These are phyloP conservation scores for Boletus rubescentipes DNA, from an alignment of 768 basidiomycete species.

Conservation along the genomic window DNA sequence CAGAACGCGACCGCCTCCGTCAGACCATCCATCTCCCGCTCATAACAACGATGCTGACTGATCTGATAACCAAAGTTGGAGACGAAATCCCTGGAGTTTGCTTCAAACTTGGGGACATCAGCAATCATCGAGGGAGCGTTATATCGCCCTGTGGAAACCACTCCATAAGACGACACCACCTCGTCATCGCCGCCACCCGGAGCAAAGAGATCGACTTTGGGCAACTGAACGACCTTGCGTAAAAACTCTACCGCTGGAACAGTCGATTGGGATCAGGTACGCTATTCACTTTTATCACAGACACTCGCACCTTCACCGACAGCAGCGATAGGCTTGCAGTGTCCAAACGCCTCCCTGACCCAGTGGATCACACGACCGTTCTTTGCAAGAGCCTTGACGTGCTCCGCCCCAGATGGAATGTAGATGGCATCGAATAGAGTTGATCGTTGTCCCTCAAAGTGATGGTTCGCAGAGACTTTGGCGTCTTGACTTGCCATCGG, in stretches of 20 bases:
- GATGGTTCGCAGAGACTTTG: constrained; percentile 58
- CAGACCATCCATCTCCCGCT: constrained; percentile 61
- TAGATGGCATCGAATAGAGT: constrained; percentile 83
- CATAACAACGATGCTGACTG: constrained; percentile 65
- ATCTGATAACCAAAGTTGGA: constrained; percentile 60
- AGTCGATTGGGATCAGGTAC: not conserved
- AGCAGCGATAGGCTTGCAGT: constrained; percentile 81
- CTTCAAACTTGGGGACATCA: constrained; percentile 45
- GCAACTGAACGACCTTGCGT: constrained; percentile 44
- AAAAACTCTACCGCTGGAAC: constrained; percentile 48
- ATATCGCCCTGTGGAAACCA: constrained; percentile 61
- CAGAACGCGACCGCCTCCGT: constrained; percentile 49
- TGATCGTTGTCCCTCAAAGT: constrained; percentile 75
- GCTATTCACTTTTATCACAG: not conserved
- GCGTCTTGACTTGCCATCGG: constrained; percentile 31
- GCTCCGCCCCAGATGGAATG: constrained; percentile 68
- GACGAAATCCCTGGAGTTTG: constrained; percentile 51
- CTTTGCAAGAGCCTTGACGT: constrained; percentile 53
- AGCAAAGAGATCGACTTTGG: constrained; percentile 43
- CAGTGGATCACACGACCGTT: constrained; percentile 79
- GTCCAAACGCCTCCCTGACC: constrained; percentile 82
- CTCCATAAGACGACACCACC: constrained; percentile 57
- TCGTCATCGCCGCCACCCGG: constrained; percentile 28
- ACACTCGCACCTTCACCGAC: constrained; percentile 54
- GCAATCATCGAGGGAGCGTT: constrained; percentile 34